Percentiles rank a stretch among this genome's conserved stretches.
These are phyloP conservation scores for Cordyceps javanica DNA, from an alignment of 2,329 filamentous ascomycete genomes.

Conservation along the genomic window DNA sequence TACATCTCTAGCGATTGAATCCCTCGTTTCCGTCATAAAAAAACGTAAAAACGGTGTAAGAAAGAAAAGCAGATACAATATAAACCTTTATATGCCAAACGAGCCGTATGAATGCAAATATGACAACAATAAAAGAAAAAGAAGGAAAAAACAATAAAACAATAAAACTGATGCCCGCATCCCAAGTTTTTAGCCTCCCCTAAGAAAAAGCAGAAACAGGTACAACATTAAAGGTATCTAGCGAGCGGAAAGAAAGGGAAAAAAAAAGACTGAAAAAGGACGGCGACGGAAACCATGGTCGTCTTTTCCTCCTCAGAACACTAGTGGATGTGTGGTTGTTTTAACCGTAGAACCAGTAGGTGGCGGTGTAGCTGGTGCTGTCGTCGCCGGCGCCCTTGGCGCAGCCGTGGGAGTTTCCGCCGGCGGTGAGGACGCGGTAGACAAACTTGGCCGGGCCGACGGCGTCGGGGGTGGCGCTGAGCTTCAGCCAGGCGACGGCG, in stretches of 20 bases:
- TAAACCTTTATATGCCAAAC: slow-evolving; percentile 11
- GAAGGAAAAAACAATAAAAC: background rate
- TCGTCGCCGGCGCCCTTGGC: slow-evolving; percentile 30
- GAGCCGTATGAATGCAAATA: slow-evolving; percentile 5
- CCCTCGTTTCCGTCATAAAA: background rate
- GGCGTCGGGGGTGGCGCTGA: slow-evolving; percentile 36
- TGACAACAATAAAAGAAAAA: background rate
- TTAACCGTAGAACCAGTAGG: slow-evolving; percentile 52
- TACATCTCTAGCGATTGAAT: slow-evolving; percentile 6
- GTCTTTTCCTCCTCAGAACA: no score
- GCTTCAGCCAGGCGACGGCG: slow-evolving; percentile 50
- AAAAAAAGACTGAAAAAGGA: background rate
- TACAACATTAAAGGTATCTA: slow-evolving; percentile 9
- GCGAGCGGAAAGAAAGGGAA: slow-evolving; percentile 1
- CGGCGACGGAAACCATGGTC: background rate
- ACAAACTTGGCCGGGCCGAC: slow-evolving; percentile 32
- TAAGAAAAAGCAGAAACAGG: background rate
- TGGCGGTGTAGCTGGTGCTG: slow-evolving; percentile 50
- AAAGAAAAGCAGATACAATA: no score
- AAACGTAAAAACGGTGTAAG: background rate
- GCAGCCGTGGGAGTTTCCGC: slow-evolving; percentile 42
- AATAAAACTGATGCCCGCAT: background rate
- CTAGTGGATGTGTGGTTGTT: no score
- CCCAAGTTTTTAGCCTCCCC: background rate
- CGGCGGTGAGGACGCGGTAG: slow-evolving; percentile 51